These are phyloP conservation scores for Candida tropicalis DNA, from an alignment of 1,139 yeast genomes.

Conservation along the genomic window DNA sequence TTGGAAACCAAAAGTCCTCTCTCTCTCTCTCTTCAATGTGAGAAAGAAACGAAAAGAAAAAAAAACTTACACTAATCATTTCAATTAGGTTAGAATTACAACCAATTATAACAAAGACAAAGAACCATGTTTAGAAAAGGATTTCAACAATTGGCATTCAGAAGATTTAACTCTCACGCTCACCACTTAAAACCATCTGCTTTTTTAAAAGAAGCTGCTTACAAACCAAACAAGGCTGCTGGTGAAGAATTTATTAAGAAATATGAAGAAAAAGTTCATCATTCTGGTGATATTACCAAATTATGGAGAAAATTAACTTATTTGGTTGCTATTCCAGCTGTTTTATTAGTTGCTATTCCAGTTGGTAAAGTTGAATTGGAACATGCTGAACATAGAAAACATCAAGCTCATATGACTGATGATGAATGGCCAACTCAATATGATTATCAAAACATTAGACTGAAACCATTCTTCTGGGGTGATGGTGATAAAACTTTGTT, in stretches of 20 bases:
- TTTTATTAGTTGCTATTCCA: constrained; percentile 74
- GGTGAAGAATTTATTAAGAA: constrained; percentile 47
- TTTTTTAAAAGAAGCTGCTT: constrained; percentile 43
- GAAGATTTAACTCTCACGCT: constrained; percentile 47
- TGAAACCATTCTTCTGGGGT: constrained; percentile 94
- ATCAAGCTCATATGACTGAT: constrained; percentile 73
- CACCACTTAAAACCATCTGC: constrained; percentile 39
- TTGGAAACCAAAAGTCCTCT: background rate
- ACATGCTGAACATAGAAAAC: constrained; percentile 90
- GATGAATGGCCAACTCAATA: constrained; percentile 92
- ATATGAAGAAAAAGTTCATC: constrained; percentile 67
- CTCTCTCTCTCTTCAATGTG: no score
- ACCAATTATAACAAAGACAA: background rate
- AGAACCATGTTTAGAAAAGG: constrained; percentile 14
- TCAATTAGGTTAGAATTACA: background rate
- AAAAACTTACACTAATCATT: background rate
- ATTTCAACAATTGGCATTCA: constrained; percentile 42
- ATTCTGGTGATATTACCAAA: constrained; percentile 72
- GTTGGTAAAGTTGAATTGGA: constrained; percentile 79
- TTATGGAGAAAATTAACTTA: constrained; percentile 87
- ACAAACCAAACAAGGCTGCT: constrained; percentile 40
- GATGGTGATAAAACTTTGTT: constrained; percentile 96
- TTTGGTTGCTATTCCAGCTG: constrained; percentile 81
- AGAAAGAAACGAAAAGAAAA: constrained; percentile 3
- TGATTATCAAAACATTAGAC: constrained; percentile 88